Base-by-base conservation (phyloP, 352 stramenopile genomes). In the Globisporangium nagaii region DNA sequence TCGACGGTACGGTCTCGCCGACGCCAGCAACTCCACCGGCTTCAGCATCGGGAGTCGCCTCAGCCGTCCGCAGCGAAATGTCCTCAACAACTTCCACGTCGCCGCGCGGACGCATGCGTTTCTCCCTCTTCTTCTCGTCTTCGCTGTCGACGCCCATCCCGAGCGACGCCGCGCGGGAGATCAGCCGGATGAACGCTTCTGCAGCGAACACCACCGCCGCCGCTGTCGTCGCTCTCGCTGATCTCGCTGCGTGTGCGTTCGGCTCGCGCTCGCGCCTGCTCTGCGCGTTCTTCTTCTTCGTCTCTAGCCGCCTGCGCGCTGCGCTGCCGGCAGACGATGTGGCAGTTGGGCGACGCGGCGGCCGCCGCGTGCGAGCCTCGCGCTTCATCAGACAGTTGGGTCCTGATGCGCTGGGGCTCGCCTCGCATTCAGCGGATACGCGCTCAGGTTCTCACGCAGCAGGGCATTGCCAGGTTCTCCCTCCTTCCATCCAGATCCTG, bases 21-120 rank as follows among this genome's bases (percentile, higher is more conserved):
- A 15, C n/a, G 2, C 15, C 37, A 5, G n/a, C 27, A 37, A 22
- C n/a, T 50, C 15, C 43, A 24, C n/a, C n/a, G n/a, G 3, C 9
- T 36, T 24, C 24, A 32, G 30, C 50, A 31, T 56, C 37, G n/a
- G 24, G 36, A 4, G 9, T 17, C 5, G 4, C 10, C 8, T 4
- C 5, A 15, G 51, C 8, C 5, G 11, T 22, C 10, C 20, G 12
- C 36, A 36, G 11, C 8, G 30, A 27, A 11, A 43, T 36, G 22
- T 50, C 39, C 20, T 58, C 3, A n/a, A 58, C 40, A 17, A 50
- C 24, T 17, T 58, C 51, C 36, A 43, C 37, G 20, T 48, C 31
- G 15, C 24, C 22, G 19, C 12, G 25, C 25, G n/a, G 12, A n/a
- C n/a, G n/a, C n/a, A n/a, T n/a, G n/a, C n/a, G n/a, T 12, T 32